Conservation (phyloP, 176 grass and related monocot genomes). For the Rhynchospora tenuis region DNA sequence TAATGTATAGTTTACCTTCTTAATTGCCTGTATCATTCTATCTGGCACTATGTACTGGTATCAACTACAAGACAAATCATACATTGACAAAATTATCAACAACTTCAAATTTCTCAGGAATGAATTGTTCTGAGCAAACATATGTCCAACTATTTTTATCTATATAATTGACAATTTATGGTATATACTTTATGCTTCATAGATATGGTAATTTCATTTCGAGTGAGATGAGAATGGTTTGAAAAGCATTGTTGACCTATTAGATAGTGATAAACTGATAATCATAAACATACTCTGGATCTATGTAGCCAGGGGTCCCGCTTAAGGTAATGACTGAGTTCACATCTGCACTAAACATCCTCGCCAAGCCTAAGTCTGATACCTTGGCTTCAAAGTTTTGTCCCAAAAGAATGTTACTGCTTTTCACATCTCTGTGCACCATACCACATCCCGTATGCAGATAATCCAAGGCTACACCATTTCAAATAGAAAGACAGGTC, state of each 20-base stretch:
- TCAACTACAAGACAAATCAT: too few relatives aligned
- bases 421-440: constrained; percentile 49
- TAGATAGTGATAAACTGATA: background rate
- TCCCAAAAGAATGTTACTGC: constrained; percentile 41
- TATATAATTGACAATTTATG: too few relatives aligned
- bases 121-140: too few relatives aligned
- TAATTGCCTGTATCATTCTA: too few relatives aligned
- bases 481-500: background rate
- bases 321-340: constrained; percentile 10
- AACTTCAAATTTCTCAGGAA: too few relatives aligned
- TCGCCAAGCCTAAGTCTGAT: constrained; percentile 47
- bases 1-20: background rate
- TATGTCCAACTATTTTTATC: too few relatives aligned
- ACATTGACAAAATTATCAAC: too few relatives aligned
- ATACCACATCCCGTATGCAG: constrained; percentile 40
- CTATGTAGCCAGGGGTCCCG: constrained; percentile 45
- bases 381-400: constrained; percentile 33
- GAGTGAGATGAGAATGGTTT: too few relatives aligned
- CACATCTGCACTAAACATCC: background rate
- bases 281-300: constrained; percentile 38
- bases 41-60: too few relatives aligned
- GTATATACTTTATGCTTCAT: too few relatives aligned
- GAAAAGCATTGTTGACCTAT: too few relatives aligned
- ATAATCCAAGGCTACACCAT: constrained; percentile 40
- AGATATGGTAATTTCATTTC: too few relatives aligned